phyloP scores from a whole-genome alignment of 75 land plant genomes.

The Larix kaempferi region DNA sequence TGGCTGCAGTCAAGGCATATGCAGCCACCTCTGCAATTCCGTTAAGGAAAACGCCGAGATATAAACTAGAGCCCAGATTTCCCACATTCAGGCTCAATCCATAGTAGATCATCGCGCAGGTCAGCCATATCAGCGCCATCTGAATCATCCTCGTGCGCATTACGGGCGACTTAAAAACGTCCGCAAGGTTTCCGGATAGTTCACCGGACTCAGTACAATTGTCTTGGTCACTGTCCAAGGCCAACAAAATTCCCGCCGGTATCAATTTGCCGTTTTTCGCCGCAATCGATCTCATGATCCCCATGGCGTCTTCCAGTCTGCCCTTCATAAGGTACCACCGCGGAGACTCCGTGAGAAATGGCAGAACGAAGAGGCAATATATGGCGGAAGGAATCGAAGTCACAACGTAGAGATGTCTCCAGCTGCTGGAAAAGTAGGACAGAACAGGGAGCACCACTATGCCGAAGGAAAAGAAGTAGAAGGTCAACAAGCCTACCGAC shows the following conservation, averaged over 20 bases:
- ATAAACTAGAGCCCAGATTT: conserved; percentile 23
- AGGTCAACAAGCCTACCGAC: conserved; percentile 37
- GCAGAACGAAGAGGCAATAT: conserved; percentile 27
- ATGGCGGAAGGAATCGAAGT: conserved; percentile 27
- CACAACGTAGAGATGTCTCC: conserved; percentile 34
- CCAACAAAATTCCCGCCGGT: conserved; percentile 11
- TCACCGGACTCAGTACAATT: neutral
- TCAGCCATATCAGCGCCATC: conserved; percentile 28
- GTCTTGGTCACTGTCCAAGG: conserved; percentile 45
- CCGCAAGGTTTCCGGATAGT: neutral
- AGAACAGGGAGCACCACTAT: conserved; percentile 30
- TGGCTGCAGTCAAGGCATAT: conserved; percentile 17
- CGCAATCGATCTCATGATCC: conserved; percentile 26
- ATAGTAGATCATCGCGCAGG: conserved; percentile 40
- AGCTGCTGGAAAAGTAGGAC: conserved; percentile 31
- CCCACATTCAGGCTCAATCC: conserved; percentile 45
- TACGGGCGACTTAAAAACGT: conserved; percentile 29
- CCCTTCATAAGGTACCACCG: conserved; percentile 35
- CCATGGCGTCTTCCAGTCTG: conserved; percentile 24
- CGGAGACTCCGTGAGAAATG: conserved; percentile 43
- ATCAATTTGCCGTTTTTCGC: conserved; percentile 22
- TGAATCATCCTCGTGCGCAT: conserved; percentile 14
- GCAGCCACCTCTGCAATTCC: conserved; percentile 49
- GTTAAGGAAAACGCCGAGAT: conserved; percentile 31
- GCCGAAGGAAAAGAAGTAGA: conserved; percentile 50